Evolutionary conservation across 345 rosid genomes (phyloP).

Genomic region (Streptanthus diversifolius): DNA sequence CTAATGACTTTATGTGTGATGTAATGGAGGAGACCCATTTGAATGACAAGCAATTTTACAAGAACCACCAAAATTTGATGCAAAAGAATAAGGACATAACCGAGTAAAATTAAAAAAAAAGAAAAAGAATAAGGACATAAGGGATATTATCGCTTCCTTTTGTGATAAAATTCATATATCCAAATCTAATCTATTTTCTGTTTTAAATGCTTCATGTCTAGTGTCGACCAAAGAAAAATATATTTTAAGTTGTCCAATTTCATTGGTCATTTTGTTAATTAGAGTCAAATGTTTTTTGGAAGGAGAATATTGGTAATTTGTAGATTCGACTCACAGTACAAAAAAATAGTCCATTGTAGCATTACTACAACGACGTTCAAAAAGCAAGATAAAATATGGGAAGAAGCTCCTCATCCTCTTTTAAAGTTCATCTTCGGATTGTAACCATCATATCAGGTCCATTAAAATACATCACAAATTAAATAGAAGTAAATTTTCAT

Average conservation of each 20-base stretch:
- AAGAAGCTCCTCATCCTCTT: background rate
- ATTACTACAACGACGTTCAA: background rate
- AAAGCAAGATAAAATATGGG: background rate
- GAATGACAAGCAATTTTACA: slow-evolving; percentile 28
- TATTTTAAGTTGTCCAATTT: background rate
- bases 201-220: slow-evolving; percentile 30
- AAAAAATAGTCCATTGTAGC: background rate
- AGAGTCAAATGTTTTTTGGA: slow-evolving; percentile 10
- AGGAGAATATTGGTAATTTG: background rate
- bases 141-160: slow-evolving; percentile 31
- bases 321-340: background rate
- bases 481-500: background rate
- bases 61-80: slow-evolving; percentile 31
- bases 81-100: slow-evolving; percentile 24
- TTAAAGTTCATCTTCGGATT: background rate
- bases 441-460: background rate
- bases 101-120: background rate
- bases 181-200: slow-evolving; percentile 32
- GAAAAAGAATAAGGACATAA: slow-evolving; percentile 12
- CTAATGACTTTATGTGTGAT: slow-evolving; percentile 29
- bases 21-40: slow-evolving; percentile 29
- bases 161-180: slow-evolving; percentile 29
- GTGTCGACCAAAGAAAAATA: background rate
- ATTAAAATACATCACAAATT: background rate
- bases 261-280: slow-evolving; percentile 6